Evolutionary conservation across 805 yeast genomes (phyloP).

Genomic region (Ogataea parapolymorpha): DNA sequence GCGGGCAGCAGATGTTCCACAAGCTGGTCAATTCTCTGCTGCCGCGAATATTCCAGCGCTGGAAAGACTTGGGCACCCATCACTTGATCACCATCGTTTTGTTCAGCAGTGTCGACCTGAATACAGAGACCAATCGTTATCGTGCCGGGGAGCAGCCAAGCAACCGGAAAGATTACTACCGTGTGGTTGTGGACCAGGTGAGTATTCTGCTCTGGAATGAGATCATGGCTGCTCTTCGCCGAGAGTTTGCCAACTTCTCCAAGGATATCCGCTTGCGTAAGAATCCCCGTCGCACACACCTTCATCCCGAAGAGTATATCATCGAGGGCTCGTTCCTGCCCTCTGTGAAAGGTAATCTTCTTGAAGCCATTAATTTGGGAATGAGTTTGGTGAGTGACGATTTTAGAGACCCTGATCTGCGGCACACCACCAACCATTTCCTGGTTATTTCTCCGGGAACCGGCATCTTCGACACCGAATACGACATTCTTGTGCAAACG

Average conservation of each 20-base stretch:
- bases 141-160: constrained; percentile 66
- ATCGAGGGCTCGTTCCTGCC: constrained; percentile 72
- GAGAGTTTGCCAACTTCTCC: constrained; percentile 80
- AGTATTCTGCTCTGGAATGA: constrained; percentile 85
- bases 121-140: constrained; percentile 38
- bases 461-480: constrained; percentile 90
- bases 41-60: constrained; percentile 81
- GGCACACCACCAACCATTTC: constrained; percentile 89
- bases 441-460: constrained; percentile 88
- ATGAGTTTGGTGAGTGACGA: constrained; percentile 73
- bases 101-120: constrained; percentile 75
- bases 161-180: constrained; percentile 71
- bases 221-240: constrained; percentile 81
- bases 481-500: constrained; percentile 68
- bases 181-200: constrained; percentile 95
- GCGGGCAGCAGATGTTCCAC: constrained; percentile 91
- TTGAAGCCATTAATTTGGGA: constrained; percentile 85
- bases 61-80: constrained; percentile 85
- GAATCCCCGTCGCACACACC: constrained; percentile 33
- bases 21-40: constrained; percentile 88
- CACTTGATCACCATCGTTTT: constrained; percentile 87
- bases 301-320: constrained; percentile 32
- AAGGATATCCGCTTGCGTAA: constrained; percentile 60
- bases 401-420: constrained; percentile 77
- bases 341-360: constrained; percentile 81